Conservation (phyloP, 1,139 yeast genomes). For the Diutina pseudorugosa region DNA sequence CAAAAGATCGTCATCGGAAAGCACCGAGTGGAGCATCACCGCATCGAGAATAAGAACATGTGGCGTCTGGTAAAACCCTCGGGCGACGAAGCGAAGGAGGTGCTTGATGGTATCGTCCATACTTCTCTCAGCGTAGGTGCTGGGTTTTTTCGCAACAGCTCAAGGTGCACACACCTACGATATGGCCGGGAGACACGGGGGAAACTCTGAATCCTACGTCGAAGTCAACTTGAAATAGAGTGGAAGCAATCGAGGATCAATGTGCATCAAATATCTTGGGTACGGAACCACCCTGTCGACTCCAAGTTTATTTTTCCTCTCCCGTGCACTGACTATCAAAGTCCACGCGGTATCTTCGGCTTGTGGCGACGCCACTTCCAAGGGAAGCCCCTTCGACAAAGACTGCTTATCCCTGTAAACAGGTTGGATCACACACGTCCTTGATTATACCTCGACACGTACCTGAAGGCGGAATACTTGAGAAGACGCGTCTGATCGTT, state of each 20-base stretch:
- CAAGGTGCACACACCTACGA: too few relatives aligned
- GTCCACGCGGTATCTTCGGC: too few relatives aligned
- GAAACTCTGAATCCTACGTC: too few relatives aligned
- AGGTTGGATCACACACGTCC: not conserved
- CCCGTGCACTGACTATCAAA: too few relatives aligned
- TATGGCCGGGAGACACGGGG: too few relatives aligned
- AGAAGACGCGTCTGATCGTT: not conserved
- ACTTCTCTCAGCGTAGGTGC: not conserved
- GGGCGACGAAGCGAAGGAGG: slow-evolving; percentile 32
- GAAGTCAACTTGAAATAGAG: too few relatives aligned
- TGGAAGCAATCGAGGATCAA: too few relatives aligned
- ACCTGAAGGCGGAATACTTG: not conserved
- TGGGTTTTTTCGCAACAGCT: not conserved
- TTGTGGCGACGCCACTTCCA: too few relatives aligned
- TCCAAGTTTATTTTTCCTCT: too few relatives aligned
- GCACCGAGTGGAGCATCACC: slow-evolving; percentile 75
- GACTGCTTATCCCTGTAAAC: not conserved
- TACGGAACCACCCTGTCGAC: too few relatives aligned
- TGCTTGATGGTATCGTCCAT: slow-evolving; percentile 7
- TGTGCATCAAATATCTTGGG: too few relatives aligned
- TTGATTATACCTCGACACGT: not conserved
- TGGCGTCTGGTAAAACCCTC: slow-evolving; percentile 84
- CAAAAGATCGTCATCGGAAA: slow-evolving; percentile 88
- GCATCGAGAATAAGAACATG: slow-evolving; percentile 82
- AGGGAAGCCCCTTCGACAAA: not conserved